phyloP scores from a whole-genome alignment of 2,329 filamentous ascomycete genomes.

The Pseudogymnoascus sp. region DNA sequence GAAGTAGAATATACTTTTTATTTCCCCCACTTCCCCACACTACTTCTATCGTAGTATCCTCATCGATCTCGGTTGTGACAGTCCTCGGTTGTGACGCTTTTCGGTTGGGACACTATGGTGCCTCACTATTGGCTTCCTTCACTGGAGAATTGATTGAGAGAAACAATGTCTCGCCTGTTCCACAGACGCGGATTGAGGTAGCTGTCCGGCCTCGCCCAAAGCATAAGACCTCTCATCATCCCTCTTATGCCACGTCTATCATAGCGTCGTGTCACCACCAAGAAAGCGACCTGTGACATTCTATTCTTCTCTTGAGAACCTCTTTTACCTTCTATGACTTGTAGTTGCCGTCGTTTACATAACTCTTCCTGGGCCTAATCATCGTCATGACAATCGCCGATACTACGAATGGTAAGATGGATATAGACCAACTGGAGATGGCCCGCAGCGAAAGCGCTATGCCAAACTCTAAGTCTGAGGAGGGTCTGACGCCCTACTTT shows the following conservation, averaged over 20 bases:
- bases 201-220: neutral
- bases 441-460: neutral
- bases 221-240: neutral
- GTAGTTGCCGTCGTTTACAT: neutral
- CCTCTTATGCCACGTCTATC: neutral
- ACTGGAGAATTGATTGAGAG: conserved; percentile 31
- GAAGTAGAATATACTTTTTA: neutral
- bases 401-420: neutral
- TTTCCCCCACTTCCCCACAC: neutral
- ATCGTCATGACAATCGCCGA: conserved; percentile 31
- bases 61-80: neutral
- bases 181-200: neutral
- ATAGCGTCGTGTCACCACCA: neutral
- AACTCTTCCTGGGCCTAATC: conserved; percentile 28
- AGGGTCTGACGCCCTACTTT: neutral
- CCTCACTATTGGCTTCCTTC: conserved; percentile 44
- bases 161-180: neutral
- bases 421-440: conserved; percentile 1
- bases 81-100: conserved; percentile 36
- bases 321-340: conserved; percentile 19
- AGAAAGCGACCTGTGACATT: neutral
- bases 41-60: conserved; percentile 18
- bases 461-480: neutral
- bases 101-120: conserved; percentile 45
- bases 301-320: conserved; percentile 35